Conservation (phyloP, 108 stramenopile species). For the Skeletonema marinoi region DNA sequence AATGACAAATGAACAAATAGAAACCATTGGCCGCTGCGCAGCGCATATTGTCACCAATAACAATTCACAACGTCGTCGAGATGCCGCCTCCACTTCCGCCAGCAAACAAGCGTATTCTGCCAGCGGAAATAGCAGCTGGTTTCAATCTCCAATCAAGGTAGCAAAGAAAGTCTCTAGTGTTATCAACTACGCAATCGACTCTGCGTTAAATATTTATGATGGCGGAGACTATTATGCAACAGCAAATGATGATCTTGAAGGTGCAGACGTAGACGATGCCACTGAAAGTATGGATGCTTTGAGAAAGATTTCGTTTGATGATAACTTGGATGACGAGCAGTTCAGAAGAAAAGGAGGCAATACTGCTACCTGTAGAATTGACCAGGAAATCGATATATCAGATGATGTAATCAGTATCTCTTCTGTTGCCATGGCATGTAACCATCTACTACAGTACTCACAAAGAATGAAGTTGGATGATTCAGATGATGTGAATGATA, state of each 20-base stretch:
- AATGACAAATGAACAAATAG: not conserved
- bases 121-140: not conserved
- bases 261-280: constrained; percentile 16
- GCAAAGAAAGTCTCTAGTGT: not conserved
- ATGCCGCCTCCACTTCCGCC: not conserved
- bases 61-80: not conserved
- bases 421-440: constrained; percentile 4
- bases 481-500: constrained; percentile 6
- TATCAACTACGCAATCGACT: not conserved
- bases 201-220: not conserved
- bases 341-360: not conserved
- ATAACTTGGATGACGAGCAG: not conserved
- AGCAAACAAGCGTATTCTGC: not conserved
- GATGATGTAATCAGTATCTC: constrained; percentile 6
- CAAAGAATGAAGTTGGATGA: not conserved
- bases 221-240: not conserved
- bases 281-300: not conserved
- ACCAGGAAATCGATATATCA: not conserved
- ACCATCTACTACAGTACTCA: not conserved
- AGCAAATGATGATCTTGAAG: not conserved
- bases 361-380: not conserved
- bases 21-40: not conserved
- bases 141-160: constrained; percentile 2
- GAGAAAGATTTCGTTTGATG: constrained; percentile 2
- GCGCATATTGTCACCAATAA: not conserved